Evolutionary conservation across 192 early-diverging fungal species (phyloP), one percentile per base, ranked within the genome.

Genomic region (Mortierella alpina): DNA sequence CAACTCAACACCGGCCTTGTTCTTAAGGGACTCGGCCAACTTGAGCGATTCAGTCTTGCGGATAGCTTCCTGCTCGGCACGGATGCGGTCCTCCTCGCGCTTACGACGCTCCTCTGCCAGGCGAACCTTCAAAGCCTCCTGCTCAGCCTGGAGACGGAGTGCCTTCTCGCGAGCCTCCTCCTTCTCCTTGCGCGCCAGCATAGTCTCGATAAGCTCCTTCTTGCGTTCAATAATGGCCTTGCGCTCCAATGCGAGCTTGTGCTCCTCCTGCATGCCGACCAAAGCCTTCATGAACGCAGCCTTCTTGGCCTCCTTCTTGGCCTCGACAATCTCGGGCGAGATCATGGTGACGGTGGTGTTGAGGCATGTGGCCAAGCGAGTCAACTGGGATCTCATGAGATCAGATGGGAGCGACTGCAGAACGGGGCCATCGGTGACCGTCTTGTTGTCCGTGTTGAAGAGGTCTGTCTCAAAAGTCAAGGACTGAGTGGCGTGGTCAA

Each of bases 391-490:
- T 77, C 96, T 93, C 93, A 99, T 96, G 58, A 93, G 89, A 66
- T 98, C 97, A 11, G 94, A 87, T 10, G 97, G 94, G 66, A 91
- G 90, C 8, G 93, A 91, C 88, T 93, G 93, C 52, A 96, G 88
- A 83, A 93, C 89, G 11, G 94, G 92, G 22, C 95, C 94, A 65
- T 92, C 93, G 61, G 94, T 91, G 57, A 93, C 88, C 40, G 93
- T 87, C 73, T 89, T 88, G 83, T 92, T 91, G 49, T 90, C 84
- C 39, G 95, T 86, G 46, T 89, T 84, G 63, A 98, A 99, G 44
- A 96, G 82, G 67, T 98, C 95, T 17, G 92, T 95, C 76, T 97
- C 96, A 71, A 99, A 99, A 44, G 92, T 93, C 64, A 99, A 89
- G 52, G 92, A 92, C 63, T 92, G 93, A 15, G 95, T 89, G 66